Percentiles rank a stretch among this genome's conserved stretches.
Evolutionary conservation across 2,329 filamentous ascomycete species (phyloP).

Genomic region (Cladophialophora bantiana): DNA sequence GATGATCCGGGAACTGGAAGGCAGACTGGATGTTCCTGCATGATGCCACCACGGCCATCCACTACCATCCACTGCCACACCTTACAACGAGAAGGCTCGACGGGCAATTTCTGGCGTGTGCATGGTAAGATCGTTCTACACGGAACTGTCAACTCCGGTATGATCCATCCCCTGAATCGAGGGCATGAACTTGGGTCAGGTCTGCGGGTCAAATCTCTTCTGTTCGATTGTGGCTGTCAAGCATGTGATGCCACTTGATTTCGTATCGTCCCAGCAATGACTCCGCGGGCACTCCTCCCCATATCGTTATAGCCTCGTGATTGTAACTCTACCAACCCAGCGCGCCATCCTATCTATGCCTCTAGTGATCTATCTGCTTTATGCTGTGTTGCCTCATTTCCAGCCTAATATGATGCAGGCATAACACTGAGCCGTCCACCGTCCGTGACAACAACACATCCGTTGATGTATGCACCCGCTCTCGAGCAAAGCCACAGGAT

Average conservation of each 20-base stretch:
- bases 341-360: background rate
- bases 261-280: background rate
- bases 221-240: background rate
- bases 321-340: background rate
- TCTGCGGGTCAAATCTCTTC: background rate
- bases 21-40: slow-evolving; percentile 7
- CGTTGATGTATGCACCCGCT: slow-evolving; percentile 72
- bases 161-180: background rate
- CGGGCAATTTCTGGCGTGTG: background rate
- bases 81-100: background rate
- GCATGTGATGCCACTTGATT: background rate
- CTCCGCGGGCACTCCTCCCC: background rate
- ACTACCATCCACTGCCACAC: background rate
- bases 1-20: slow-evolving; percentile 1
- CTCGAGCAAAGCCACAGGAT: slow-evolving; percentile 70
- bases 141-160: slow-evolving; percentile 18
- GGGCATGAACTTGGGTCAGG: background rate
- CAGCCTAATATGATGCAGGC: slow-evolving; percentile 60
- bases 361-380: slow-evolving; percentile 10
- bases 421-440: slow-evolving; percentile 66
- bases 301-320: background rate
- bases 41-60: slow-evolving; percentile 4
- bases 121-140: slow-evolving; percentile 12
- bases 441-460: slow-evolving; percentile 67
- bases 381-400: slow-evolving; percentile 1